Evolutionary conservation across 2,329 filamentous ascomycete species (phyloP), one percentile per base, ranked within the genome.

Genomic region (Paramyrothecium sp.): DNA sequence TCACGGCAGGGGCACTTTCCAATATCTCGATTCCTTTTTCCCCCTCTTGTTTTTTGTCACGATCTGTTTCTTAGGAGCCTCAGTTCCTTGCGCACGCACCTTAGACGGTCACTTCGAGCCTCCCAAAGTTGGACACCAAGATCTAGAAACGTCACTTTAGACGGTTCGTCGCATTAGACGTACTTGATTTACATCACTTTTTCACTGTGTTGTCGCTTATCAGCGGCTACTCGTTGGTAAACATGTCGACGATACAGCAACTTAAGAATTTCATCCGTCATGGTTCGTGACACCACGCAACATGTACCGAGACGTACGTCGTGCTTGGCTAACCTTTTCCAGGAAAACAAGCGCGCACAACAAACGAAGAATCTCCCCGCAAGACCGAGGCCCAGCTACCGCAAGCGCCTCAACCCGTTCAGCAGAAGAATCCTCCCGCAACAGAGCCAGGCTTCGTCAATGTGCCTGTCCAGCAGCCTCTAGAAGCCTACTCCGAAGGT

Each of bases 221-320:
- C 57, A 60, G 59, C 63, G 58, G 54, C 54, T 53, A 54, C 16
- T 54, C 56, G 44, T 61, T 53, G 46, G 59, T 55, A 65, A 67
- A 60, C 67, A 87, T 87, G 84, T 87, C 84, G 69, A 86, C 85
- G 64, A 96, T 97, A 79, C 94, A 97, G 80, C 95, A 95, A 73
- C 86, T 97, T 68, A 97, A 98, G 79, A 97, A 97, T 77, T 96
- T 98, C 77, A 95, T 98, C 77, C 91, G 94, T 65, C 94, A 97
- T 81, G 94, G 85, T 87, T 78, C 56, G 79, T 68, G 41, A 56
- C 38, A 44, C n/a, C 38, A 3, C 13, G 4, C 4, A 19, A 7
- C n/a, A 44, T 44, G 5, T 12, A 33, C 21, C 22, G 13, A 16
- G 55, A 17, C 23, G 41, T 44, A 47, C 54, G 51, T 53, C 22